Evolutionary conservation across 345 rosid genomes (phyloP).

Genomic region (Moricandia moricandioides): DNA sequence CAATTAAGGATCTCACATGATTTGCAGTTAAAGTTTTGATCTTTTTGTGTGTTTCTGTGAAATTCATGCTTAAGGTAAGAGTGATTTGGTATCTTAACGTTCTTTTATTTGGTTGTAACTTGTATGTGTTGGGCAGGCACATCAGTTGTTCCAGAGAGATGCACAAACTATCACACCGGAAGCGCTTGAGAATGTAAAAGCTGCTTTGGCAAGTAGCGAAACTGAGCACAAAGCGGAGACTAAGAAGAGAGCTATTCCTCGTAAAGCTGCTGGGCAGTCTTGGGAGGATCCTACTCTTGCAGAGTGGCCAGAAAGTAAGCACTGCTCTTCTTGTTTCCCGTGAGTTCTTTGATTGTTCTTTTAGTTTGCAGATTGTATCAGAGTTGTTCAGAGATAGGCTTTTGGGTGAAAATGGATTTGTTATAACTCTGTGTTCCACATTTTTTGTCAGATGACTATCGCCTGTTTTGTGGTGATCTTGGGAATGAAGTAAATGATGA

Average conservation of each 20-base stretch:
- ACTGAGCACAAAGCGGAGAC: constrained; percentile 87
- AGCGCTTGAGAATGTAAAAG: constrained; percentile 92
- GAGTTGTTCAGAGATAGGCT: not conserved
- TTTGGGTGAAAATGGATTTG: not conserved
- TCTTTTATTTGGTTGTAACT: constrained; percentile 28
- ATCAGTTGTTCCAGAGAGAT: constrained; percentile 91
- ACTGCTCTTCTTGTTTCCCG: not conserved
- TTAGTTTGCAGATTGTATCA: constrained; percentile 6
- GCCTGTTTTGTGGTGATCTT: constrained; percentile 95
- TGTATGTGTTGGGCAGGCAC: constrained; percentile 62
- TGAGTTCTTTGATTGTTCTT: not conserved
- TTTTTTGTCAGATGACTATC: constrained; percentile 70
- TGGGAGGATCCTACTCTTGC: constrained; percentile 98
- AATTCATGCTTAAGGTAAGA: too few species aligned
- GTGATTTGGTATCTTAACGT: not conserved
- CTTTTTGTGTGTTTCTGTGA: not conserved
- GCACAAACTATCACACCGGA: constrained; percentile 92
- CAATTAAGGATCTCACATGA: not conserved
- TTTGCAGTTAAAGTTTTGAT: constrained; percentile 8
- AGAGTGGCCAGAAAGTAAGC: constrained; percentile 96
- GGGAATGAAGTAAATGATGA: constrained; percentile 99
- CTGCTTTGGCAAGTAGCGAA: constrained; percentile 89
- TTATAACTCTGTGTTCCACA: not conserved
- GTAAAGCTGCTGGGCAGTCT: constrained; percentile 87
- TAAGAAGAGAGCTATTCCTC: constrained; percentile 87